Evolutionary conservation across 129 eudicot genomes (phyloP).

Genomic region (Solidago caesia): DNA sequence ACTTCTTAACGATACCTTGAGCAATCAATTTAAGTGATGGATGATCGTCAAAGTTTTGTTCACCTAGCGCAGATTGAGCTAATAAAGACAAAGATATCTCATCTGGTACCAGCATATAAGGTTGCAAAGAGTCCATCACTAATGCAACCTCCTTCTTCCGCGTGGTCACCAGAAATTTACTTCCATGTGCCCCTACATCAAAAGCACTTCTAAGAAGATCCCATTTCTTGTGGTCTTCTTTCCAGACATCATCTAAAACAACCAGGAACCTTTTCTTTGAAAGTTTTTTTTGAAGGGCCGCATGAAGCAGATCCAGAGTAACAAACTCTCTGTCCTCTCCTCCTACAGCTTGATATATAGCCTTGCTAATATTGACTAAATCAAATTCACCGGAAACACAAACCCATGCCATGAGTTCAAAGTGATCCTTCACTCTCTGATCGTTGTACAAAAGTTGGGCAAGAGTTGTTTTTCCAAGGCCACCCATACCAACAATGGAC

Average conservation of each 20-base stretch:
- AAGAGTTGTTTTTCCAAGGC: conserved; percentile 1
- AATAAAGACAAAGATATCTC: conserved; percentile 26
- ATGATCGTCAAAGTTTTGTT: neutral
- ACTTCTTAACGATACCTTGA: conserved; percentile 9
- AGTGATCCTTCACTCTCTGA: neutral
- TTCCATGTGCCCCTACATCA: conserved; percentile 24
- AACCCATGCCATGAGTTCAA: conserved; percentile 1
- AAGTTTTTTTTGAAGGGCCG: neutral
- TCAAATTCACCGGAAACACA: neutral
- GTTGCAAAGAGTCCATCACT: neutral
- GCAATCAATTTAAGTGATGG: conserved; percentile 25
- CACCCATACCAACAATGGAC: neutral
- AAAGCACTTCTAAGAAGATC: conserved; percentile 21
- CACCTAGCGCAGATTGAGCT: conserved; percentile 21
- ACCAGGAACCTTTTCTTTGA: conserved; percentile 37
- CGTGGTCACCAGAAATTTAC: conserved; percentile 31
- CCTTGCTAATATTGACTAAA: neutral
- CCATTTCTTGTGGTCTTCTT: conserved; percentile 32
- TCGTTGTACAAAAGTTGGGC: neutral
- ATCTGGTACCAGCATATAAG: conserved; percentile 22
- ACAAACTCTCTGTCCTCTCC: neutral
- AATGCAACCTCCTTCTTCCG: conserved; percentile 14
- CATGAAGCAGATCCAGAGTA: conserved; percentile 32
- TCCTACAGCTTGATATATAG: neutral
- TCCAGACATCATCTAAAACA: conserved; percentile 48